A percentile compares a stretch with the other conserved stretches of the same genome.
phyloP scores from a whole-genome alignment of 202 grass and related monocot genomes.

The Zizania palustris region DNA sequence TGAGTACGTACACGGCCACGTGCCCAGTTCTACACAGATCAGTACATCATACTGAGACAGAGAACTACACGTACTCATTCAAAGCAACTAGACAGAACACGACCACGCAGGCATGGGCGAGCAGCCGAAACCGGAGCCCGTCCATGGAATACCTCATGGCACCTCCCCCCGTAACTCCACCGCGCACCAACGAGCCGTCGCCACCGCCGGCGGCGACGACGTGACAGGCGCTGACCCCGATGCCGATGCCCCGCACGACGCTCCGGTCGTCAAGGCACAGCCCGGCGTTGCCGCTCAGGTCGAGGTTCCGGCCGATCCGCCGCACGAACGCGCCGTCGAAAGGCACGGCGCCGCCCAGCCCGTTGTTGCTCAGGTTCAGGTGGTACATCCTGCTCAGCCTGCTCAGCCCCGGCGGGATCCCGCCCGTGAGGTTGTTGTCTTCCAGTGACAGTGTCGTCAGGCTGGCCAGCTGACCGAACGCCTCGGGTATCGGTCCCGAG shows the following conservation, averaged over 20 bases:
- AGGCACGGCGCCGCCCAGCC: conserved; percentile 76
- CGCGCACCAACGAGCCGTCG: not conserved
- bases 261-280: conserved; percentile 68
- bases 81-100: conserved; percentile 32
- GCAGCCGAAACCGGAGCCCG: conserved; percentile 29
- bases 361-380: conserved; percentile 94
- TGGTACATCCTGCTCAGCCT: conserved; percentile 83
- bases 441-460: conserved; percentile 81
- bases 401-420: conserved; percentile 69
- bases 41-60: not conserved
- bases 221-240: conserved; percentile 52
- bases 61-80: conserved; percentile 27
- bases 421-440: conserved; percentile 78
- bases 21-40: not conserved
- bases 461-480: conserved; percentile 63
- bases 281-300: conserved; percentile 79
- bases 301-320: conserved; percentile 80
- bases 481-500: conserved; percentile 69
- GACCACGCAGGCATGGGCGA: conserved; percentile 1
- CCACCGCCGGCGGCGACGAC: not conserved
- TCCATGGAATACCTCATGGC: not conserved
- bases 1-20: not conserved
- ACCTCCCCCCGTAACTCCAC: not conserved
- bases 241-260: conserved; percentile 43
- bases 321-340: conserved; percentile 73